Evolutionary conservation across 768 basidiomycete genomes (phyloP).

Genomic region (Lactarius pseudohatsudake): DNA sequence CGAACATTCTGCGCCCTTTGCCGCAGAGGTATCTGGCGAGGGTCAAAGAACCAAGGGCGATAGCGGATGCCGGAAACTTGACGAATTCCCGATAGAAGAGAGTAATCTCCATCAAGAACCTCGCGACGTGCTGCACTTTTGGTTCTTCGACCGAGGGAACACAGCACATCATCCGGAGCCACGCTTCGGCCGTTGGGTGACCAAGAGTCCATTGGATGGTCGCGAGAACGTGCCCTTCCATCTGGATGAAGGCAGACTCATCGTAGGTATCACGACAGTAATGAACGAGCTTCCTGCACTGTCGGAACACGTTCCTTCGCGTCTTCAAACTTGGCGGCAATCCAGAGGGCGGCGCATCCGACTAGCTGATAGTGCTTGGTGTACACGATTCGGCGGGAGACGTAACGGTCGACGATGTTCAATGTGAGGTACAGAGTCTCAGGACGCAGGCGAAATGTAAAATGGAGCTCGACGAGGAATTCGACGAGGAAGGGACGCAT

Average conservation of each 20-base stretch:
- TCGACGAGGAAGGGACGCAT: constrained; percentile 99
- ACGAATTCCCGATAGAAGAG: constrained; percentile 97
- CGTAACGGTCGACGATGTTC: constrained; percentile 99
- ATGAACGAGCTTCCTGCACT: constrained; percentile 90
- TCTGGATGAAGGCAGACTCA: constrained; percentile 96
- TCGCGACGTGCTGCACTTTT: constrained; percentile 91
- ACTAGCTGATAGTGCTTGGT: constrained; percentile 99
- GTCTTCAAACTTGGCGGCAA: constrained; percentile 99
- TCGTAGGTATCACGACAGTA: constrained; percentile 98
- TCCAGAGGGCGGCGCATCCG: constrained; percentile 98
- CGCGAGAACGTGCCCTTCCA: constrained; percentile 96
- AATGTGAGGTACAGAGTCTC: constrained; percentile 98
- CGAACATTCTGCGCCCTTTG: constrained; percentile 72
- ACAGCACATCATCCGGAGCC: constrained; percentile 85
- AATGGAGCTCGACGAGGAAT: constrained; percentile 98
- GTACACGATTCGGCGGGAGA: constrained; percentile 97
- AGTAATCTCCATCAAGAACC: constrained; percentile 99
- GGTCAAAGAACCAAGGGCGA: constrained; percentile 87
- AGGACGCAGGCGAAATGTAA: constrained; percentile 94
- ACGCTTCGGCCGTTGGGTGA: constrained; percentile 97
- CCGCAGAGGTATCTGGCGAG: constrained; percentile 87
- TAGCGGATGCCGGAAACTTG: constrained; percentile 77
- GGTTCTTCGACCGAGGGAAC: constrained; percentile 76
- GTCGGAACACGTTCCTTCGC: constrained; percentile 98
- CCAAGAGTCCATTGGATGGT: constrained; percentile 97